Conservation (phyloP, 2,329 filamentous ascomycete species). For the Lachnellula subtilissima region DNA sequence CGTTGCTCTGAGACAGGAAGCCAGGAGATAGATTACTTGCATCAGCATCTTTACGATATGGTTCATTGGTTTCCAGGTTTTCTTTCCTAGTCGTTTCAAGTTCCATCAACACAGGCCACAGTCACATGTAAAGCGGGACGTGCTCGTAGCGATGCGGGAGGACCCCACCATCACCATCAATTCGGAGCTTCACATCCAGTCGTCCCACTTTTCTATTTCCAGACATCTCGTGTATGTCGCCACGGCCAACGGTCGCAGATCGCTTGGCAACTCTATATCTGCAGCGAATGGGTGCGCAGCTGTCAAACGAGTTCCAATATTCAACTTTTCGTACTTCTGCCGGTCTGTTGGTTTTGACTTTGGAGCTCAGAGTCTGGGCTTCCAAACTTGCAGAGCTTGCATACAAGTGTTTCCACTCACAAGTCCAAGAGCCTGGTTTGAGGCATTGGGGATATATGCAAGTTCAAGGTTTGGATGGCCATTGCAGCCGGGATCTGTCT, state of each 20-base stretch:
- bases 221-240: not conserved
- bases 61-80: not conserved
- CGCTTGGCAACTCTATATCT: not conserved
- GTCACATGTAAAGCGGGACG: not conserved
- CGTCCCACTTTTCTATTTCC: not conserved
- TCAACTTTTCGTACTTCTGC: not conserved
- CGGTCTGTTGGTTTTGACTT: not conserved
- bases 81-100: not conserved
- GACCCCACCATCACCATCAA: not conserved
- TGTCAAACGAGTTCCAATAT: too few relatives aligned
- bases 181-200: not conserved
- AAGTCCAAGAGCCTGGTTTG: not conserved
- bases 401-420: not conserved
- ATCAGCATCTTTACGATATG: too few relatives aligned
- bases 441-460: conserved; percentile 1
- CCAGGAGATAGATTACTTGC: too few relatives aligned
- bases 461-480: not conserved
- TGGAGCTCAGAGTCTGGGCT: not conserved
- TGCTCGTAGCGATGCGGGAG: not conserved
- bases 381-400: not conserved
- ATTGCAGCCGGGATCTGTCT: not conserved
- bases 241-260: not conserved
- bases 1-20: too few relatives aligned
- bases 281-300: not conserved
- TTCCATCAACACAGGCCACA: not conserved